These are phyloP conservation scores for Chalaropsis thielavioides DNA, from an alignment of 2,329 filamentous ascomycete genomes.

Conservation along the genomic window DNA sequence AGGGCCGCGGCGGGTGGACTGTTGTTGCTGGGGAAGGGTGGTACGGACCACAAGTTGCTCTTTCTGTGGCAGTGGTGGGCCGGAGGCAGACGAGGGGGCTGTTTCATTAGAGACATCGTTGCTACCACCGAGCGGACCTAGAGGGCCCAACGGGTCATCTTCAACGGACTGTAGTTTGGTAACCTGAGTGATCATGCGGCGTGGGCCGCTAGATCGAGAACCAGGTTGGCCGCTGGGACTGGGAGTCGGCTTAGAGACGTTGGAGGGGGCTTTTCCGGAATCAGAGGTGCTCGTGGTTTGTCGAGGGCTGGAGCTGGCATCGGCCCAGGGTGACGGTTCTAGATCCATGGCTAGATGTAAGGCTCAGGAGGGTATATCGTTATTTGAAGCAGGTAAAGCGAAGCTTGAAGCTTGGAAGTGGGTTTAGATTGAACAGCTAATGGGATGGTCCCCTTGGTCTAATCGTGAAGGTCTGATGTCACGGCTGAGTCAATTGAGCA, in stretches of 20 bases:
- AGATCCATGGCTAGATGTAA: conserved; percentile 30
- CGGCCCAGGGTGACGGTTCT: conserved; percentile 41
- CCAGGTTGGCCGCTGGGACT: conserved; percentile 20
- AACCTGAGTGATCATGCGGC: conserved; percentile 57
- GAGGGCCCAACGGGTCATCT: conserved; percentile 56
- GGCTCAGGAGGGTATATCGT: neutral
- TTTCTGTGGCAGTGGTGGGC: conserved; percentile 57
- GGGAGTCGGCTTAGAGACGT: conserved; percentile 22
- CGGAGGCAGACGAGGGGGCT: conserved; percentile 28
- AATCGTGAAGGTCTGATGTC: neutral
- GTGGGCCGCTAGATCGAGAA: conserved; percentile 27
- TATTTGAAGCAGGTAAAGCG: neutral
- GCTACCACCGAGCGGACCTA: conserved; percentile 50
- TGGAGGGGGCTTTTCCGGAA: conserved; percentile 20
- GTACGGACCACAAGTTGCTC: conserved; percentile 49
- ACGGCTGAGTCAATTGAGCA: neutral
- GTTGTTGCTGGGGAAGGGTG: conserved; percentile 33
- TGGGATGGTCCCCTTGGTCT: neutral
- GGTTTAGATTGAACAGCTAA: neutral
- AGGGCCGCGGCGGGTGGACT: conserved; percentile 29
- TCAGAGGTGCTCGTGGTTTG: conserved; percentile 23
- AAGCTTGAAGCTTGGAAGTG: neutral
- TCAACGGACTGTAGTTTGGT: conserved; percentile 65
- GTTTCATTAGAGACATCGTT: conserved; percentile 22
- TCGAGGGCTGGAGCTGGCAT: conserved; percentile 26